Evolutionary conservation across 768 basidiomycete species (phyloP), one percentile per base, ranked within the genome.

Genomic region (Asterophora parasitica): DNA sequence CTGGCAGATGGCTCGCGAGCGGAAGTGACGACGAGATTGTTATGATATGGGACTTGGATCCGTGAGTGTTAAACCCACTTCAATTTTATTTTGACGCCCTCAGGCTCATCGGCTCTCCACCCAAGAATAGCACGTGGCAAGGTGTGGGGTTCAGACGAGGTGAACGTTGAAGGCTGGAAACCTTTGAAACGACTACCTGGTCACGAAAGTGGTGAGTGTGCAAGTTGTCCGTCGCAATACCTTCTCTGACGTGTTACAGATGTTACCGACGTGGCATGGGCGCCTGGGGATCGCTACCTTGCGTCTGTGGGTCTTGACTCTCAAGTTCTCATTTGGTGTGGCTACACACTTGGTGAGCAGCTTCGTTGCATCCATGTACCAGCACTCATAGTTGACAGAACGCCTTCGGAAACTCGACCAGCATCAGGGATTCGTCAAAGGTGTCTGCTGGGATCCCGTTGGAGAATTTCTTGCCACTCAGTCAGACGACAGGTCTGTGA

Each of bases 391-490:
- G 9, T 46, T 17, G 28, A 35, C 60, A 96, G 94, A 94, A 57
- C 84, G 88, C 10, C 63, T 97, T 47, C 75, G 79, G 32, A 90
- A 85, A 64, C 77, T 99, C 5, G 88, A 90, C 49, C 81, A 81
- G 49, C 96, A 98, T 61, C 84, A 91, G 59, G 95, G 93, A 2
- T 97, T 97, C 65, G 94, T 99, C 58, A 98, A 99, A 67, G 96
- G 96, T 49, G 91, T 99, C 42, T 94, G 92, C 61, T 99, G 95
- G 84, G 96, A 99, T 68, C 96, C 96, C 3, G 95, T 94, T 2
- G 96, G 96, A 38, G 89, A 97, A 67, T 97, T 85, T 61, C 81
- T 99, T 52, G 95, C 96, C n/a, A 97, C 95, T 34, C 83, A 95
- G 68, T 94, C 93, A 19, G 95, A 97, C 66, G 96, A 99, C 67